Base-by-base conservation (phyloP, 306 rosid species). In the Prunus mume region DNA sequence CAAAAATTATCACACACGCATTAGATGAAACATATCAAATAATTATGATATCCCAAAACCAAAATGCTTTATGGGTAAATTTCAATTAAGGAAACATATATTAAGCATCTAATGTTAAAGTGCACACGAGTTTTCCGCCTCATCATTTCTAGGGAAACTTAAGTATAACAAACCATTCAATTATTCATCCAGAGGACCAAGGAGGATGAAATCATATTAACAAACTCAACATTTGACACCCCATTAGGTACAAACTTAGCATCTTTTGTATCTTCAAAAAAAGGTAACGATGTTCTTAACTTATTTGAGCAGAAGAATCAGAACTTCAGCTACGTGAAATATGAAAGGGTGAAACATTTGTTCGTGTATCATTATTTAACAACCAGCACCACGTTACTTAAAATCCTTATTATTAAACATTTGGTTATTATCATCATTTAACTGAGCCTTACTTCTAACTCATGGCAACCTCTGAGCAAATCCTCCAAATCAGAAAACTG, bases 401-500 rank as follows among this genome's bases (percentile, higher is more conserved):
- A 57, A 25, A 61, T 28, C 30, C 27, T 45, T 68, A 2, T 47
- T 8, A 61, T 22, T 46, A 45, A 34, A 28, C 63, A 65, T n/a
- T 68, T 47, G 32, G 9, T 54, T 49, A 9, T 55, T 50, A 62
- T 65, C 19, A 75, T 66, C 41, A 57, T 51, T 60, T 50, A 27
- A 60, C 76, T 49, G 65, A 68, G 81, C 30, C 98, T 91, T 95
- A 95, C 97, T 89, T 95, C 96, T 83, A 95, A 91, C 11, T 77
- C 89, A 69, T 87, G 68, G 88, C 97, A 95, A 80, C 98, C 96
- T 68, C 70, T 24, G 64, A 95, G 97, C 74, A 95, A 89, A 79
- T 90, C 97, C 82, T 90, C 90, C 84, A 95, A 86, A 89, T 95
- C 97, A 60, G 93, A 81, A 69, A 85, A 83, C 73, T 95, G 92